phyloP scores from a whole-genome alignment of 208 protist genomes.

The Leptomonas pyrrhocoris region DNA sequence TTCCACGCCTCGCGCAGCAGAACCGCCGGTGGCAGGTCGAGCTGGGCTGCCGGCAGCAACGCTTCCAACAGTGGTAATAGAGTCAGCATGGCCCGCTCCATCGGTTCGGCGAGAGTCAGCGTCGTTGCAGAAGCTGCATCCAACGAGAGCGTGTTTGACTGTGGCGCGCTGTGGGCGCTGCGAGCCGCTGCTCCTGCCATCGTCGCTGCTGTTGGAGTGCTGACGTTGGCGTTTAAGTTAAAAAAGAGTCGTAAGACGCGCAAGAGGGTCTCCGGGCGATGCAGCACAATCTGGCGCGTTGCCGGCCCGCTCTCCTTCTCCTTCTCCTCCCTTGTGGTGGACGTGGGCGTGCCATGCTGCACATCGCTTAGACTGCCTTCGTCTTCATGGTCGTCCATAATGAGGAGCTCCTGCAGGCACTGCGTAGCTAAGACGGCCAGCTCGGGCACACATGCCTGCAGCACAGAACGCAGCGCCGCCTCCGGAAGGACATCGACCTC shows the following conservation, averaged over 20 bases:
- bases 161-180: neutral
- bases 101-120: constrained; percentile 6
- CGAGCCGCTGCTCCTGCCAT: neutral
- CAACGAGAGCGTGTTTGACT: neutral
- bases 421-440: constrained; percentile 22
- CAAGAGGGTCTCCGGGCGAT: constrained; percentile 33
- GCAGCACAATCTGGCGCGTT: constrained; percentile 7
- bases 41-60: constrained; percentile 29
- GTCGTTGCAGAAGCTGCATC: neutral
- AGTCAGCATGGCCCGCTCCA: constrained; percentile 11
- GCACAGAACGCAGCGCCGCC: constrained; percentile 15
- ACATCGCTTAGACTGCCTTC: neutral
- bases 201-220: neutral
- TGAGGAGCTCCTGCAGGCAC: constrained; percentile 13
- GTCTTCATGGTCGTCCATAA: neutral
- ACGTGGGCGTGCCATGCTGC: neutral
- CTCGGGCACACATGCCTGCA: constrained; percentile 36
- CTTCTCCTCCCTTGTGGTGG: neutral
- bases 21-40: constrained; percentile 37
- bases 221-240: constrained; percentile 9
- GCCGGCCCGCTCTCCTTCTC: neutral
- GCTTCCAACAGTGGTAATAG: constrained; percentile 39
- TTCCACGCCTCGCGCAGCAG: constrained; percentile 77
- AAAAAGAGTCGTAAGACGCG: constrained; percentile 48
- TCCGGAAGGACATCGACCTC: constrained; percentile 33